phyloP scores from a whole-genome alignment of 352 stramenopile genomes.

The Halophytophthora batemanensis region DNA sequence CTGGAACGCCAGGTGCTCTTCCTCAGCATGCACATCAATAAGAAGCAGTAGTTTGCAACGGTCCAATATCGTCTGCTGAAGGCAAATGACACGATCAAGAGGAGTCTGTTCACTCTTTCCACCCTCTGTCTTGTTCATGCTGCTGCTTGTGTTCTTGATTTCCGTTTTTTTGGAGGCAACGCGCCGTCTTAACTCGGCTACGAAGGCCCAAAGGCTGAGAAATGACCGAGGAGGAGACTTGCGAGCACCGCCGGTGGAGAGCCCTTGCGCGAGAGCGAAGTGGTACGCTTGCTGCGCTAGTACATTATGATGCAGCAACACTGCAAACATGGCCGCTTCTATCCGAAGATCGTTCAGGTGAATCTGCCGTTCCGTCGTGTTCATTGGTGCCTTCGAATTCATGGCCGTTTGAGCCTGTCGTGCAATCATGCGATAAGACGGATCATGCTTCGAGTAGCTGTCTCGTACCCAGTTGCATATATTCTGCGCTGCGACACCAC shows the following conservation, averaged over 20 bases:
- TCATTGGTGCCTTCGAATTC: conserved; percentile 7
- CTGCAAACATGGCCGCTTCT: conserved; percentile 54
- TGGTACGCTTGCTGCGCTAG: conserved; percentile 27
- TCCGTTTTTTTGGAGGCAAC: conserved; percentile 42
- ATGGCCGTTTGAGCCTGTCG: conserved; percentile 32
- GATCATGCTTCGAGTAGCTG: conserved; percentile 42
- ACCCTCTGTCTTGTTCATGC: background rate
- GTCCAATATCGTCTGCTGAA: conserved; percentile 33
- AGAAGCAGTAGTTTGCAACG: conserved; percentile 43
- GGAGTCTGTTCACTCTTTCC: conserved; percentile 1
- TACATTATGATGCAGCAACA: conserved; percentile 53
- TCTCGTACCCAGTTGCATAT: conserved; percentile 60
- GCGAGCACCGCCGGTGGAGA: background rate
- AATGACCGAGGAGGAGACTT: conserved; percentile 23
- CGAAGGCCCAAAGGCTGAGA: conserved; percentile 38
- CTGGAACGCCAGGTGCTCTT: conserved; percentile 26
- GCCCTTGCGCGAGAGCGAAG: conserved; percentile 17
- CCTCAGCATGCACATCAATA: conserved; percentile 25
- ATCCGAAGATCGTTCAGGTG: conserved; percentile 35
- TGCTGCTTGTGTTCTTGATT: conserved; percentile 28
- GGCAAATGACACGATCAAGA: conserved; percentile 14
- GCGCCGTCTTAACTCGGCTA: conserved; percentile 48
- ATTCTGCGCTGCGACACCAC: conserved; percentile 1
- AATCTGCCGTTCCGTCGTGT: conserved; percentile 12
- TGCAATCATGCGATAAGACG: conserved; percentile 67